A percentile compares a stretch with the other conserved stretches of the same genome.
phyloP scores from a whole-genome alignment of 768 basidiomycete genomes.

The Exidia glandulosa region DNA sequence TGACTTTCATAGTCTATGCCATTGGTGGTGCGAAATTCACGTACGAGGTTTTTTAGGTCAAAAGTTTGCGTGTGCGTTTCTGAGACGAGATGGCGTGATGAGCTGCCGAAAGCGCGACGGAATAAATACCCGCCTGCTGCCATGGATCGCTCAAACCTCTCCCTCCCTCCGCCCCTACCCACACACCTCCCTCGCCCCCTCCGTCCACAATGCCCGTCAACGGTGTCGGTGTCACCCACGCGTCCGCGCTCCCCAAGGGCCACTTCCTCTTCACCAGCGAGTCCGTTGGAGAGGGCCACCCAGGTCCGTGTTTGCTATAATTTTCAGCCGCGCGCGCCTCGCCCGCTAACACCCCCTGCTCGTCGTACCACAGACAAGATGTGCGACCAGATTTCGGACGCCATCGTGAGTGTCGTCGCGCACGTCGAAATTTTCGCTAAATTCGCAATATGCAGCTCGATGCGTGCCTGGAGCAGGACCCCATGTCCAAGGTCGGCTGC shows the following conservation, averaged over 20 bases:
- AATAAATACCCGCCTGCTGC: conserved; percentile 6
- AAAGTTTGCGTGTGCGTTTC: too few relatives aligned
- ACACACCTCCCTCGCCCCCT: conserved; percentile 15
- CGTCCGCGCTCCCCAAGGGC: conserved; percentile 56
- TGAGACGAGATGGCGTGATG: conserved; percentile 30
- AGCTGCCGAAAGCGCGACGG: not conserved
- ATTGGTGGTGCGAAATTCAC: too few relatives aligned
- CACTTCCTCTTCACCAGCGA: conserved; percentile 98
- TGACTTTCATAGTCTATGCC: too few relatives aligned
- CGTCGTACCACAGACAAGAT: conserved; percentile 68
- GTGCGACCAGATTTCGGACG: conserved; percentile 98
- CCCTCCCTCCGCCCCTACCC: conserved; percentile 13
- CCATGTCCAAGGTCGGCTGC: conserved; percentile 93
- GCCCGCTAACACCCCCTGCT: too few relatives aligned
- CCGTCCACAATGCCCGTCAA: conserved; percentile 51
- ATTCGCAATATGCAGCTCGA: conserved; percentile 72
- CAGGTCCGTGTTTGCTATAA: conserved; percentile 42
- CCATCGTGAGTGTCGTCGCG: conserved; percentile 67
- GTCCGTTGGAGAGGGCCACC: conserved; percentile 98
- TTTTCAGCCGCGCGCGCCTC: not conserved
- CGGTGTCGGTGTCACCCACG: conserved; percentile 32
- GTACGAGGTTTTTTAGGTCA: too few relatives aligned
- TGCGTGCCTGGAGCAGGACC: conserved; percentile 92
- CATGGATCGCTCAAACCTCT: conserved; percentile 8
- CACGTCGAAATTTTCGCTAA: too few relatives aligned